Conservation (phyloP, 305 asterid species). For the Withania somnifera region DNA sequence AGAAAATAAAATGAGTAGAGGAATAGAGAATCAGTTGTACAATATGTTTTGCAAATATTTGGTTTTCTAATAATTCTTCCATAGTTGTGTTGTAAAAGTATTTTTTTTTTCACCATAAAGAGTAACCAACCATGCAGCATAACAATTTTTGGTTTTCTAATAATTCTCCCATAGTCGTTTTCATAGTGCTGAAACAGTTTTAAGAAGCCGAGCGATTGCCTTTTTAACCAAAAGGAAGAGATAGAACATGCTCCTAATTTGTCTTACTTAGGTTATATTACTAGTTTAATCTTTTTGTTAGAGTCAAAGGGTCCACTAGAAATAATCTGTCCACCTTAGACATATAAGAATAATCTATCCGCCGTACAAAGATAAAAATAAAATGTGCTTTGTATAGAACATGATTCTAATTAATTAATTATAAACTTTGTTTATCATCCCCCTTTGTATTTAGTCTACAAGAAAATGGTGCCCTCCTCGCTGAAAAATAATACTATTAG, state of each 20-base stretch:
- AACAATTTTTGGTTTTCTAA: no score
- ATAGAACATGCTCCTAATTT: neutral
- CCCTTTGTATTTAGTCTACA: neutral
- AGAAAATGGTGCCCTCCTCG: neutral
- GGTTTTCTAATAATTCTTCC: constrained; percentile 7
- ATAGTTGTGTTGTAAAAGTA: neutral
- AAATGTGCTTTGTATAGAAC: no score
- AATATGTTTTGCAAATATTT: neutral
- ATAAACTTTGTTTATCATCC: neutral
- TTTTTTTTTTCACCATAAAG: neutral
- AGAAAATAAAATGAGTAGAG: constrained; percentile 15
- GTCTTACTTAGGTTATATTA: no score
- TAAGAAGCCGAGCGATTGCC: neutral
- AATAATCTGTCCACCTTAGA: no score
- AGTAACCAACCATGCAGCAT: neutral
- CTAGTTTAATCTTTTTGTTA: no score
- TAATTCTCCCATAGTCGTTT: no score
- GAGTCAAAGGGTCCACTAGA: no score
- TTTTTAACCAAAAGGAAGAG: neutral
- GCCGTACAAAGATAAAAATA: no score
- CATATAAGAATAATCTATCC: no score
- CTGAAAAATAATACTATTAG: no score
- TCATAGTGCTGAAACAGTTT: no score
- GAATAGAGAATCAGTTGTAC: constrained; percentile 12
- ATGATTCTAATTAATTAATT: neutral